phyloP scores from a whole-genome alignment of 176 grass and related monocot genomes.

The Oryza officinalis region DNA sequence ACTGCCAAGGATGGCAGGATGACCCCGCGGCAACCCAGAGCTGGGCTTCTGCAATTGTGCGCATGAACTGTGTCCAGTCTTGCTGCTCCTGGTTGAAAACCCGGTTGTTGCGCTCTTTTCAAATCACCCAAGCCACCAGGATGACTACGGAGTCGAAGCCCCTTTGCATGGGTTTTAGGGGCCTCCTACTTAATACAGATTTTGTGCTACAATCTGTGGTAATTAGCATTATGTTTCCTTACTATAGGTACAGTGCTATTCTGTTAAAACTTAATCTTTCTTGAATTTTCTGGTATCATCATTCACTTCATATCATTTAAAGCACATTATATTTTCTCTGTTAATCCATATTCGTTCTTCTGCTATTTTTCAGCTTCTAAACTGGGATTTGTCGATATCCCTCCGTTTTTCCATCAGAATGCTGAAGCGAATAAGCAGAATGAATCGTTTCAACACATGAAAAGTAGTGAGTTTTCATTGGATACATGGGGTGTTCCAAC shows the following conservation, averaged over 20 bases:
- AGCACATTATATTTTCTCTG: constrained; percentile 15
- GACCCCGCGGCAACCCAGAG: no score
- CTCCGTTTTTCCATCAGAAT: constrained; percentile 65
- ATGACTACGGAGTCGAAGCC: no score
- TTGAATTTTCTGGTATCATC: not conserved
- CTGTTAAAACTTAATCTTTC: constrained; percentile 5
- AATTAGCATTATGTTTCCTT: constrained; percentile 29
- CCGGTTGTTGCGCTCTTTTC: no score
- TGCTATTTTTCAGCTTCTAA: constrained; percentile 49
- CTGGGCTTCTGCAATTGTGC: no score
- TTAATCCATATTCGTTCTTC: not conserved
- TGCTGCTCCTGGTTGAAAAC: no score
- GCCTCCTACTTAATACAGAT: not conserved
- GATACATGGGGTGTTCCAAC: constrained; percentile 69
- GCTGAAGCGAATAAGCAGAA: constrained; percentile 44
- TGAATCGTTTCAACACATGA: constrained; percentile 38
- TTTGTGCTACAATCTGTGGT: no score
- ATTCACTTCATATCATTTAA: constrained; percentile 1
- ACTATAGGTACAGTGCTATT: constrained; percentile 7
- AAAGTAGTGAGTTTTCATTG: constrained; percentile 33
- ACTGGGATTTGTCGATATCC: constrained; percentile 41
- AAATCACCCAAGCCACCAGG: no score
- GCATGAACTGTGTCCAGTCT: no score
- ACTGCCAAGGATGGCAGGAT: no score
- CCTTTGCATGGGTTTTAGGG: not conserved